Evolutionary conservation across 176 grass and related monocot species (phyloP), one percentile per base, ranked within the genome.

Genomic region (Oryza rufipogon): DNA sequence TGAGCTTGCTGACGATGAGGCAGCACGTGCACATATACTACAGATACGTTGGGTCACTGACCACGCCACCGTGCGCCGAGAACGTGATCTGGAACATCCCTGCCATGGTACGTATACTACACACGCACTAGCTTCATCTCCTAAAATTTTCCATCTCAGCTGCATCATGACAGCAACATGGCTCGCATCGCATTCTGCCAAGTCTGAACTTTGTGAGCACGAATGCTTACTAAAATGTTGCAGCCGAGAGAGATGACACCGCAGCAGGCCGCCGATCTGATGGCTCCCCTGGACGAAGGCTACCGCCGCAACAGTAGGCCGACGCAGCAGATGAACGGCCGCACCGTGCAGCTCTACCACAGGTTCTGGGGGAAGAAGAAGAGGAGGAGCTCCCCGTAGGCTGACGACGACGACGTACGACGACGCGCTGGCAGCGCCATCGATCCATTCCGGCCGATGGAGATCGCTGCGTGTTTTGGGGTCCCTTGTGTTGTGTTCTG

Each of bases 31-130:
- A 68, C 82, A 52, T 70, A 41, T 98, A 98, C 68, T 95, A 84
- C 86, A 73, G 95, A 15, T 98, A 98, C 78, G 79, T 76, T 13
- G 95, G 95, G 81, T 95, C 95, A 38, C 78, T 98, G 48, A 91
- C 91, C 84, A 95, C 91, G 36, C 95, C 95, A 45, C 95, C 95
- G 23, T 98, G 95, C 90, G 91, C 92, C 19, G 95, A 98, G 86
- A 87, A 91, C 88, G 84, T 98, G 66, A 54, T 93, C 78, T 98
- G 95, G 95, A 92, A 84, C 86, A 56, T 98, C 88, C 82, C 93
- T 30, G 82, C 70, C 45, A 84, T 74, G 95, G 94, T 92, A 84
- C 2, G 3, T 5, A 36, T 5, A 5, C 30, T n/a, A 58, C 6
- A 58, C 54, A n/a, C 54, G 52, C 17, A 2, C 52, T 56, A 56